Evolutionary conservation across 225 moss, liverwort and hornwort genomes (phyloP), one percentile per base, ranked within the genome.

Genomic region (Ulota crispa): DNA sequence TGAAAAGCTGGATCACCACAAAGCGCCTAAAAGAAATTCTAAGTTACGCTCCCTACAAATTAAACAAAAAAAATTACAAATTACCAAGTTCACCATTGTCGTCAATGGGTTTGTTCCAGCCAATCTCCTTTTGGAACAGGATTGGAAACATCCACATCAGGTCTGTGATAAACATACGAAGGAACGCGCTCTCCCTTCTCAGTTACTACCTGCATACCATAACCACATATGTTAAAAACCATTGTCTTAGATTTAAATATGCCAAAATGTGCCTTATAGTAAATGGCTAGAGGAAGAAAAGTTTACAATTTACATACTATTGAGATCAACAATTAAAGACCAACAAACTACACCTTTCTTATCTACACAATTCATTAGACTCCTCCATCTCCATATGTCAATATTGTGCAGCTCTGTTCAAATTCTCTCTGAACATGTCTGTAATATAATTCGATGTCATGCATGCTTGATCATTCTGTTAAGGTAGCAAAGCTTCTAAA

Each of bases 61-160:
- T 11, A 26, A 27, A 6, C 37, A 41, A 6, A 28, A 3, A 10
- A 39, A 9, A n/a, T n/a, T 59, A 27, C 3, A 75, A 59, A 7
- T 18, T 20, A 53, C 12, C 26, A 4, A 5, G 45, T 64, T 26
- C 47, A 27, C 1, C n/a, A 60, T 30, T n/a, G 42, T 37, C 57
- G 68, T 82, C 80, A 81, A 7, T 55, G 68, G 7, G 75, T 37
- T 28, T 82, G 79, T 70, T 87, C 45, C 81, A 91, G 61, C 96
- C 96, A 97, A 80, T 97, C 96, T 64, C 96, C 96, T 63, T 92
- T 88, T 21, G 88, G 81, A 52, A 97, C 88, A 70, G 96, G 96
- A 39, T 83, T 89, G 16, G 91, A 86, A 64, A 84, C 88, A 78
- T 91, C 92, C 0, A 94, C 92, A 77, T 95, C 86, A 9, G 95